A percentile compares a stretch with the other conserved stretches of the same genome.
Conservation (phyloP, 169 alveolate genomes). For the Plasmodium coatneyi region DNA sequence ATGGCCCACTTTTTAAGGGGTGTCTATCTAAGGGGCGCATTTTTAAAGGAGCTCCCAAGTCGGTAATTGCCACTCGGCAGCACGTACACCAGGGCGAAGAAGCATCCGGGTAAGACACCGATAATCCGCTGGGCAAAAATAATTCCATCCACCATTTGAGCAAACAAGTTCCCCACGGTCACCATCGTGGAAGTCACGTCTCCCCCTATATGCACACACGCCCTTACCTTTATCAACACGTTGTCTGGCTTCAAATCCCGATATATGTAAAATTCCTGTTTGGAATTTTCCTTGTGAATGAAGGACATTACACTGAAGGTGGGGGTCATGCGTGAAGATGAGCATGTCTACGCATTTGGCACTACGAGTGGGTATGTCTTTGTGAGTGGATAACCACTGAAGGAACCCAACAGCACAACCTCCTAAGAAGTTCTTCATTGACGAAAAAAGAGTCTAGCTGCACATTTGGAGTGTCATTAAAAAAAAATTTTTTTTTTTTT, state of each 20-base stretch:
- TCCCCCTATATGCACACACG: not conserved
- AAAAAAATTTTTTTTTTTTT: not conserved
- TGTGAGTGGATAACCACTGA: not conserved
- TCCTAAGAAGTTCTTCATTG: not conserved
- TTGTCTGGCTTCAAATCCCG: constrained; percentile 69
- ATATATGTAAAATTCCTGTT: constrained; percentile 44
- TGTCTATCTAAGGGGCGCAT: not conserved
- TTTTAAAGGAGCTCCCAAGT: not conserved
- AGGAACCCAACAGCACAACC: not conserved
- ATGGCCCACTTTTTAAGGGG: not conserved
- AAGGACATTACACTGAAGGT: constrained; percentile 36
- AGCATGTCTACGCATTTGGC: not conserved
- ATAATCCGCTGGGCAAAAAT: not conserved
- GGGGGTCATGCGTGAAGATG: not conserved
- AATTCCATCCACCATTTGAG: not conserved
- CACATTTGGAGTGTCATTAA: not conserved
- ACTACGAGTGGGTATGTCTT: not conserved
- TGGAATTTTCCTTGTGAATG: constrained; percentile 41
- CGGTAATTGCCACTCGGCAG: not conserved
- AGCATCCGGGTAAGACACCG: not conserved
- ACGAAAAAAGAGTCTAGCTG: not conserved
- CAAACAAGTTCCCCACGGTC: not conserved
- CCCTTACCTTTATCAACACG: constrained; percentile 37
- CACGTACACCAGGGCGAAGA: not conserved
- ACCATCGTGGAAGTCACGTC: not conserved